Evolutionary conservation across 2,329 filamentous ascomycete species (phyloP).

Genomic region (Fusarium bactridioides): DNA sequence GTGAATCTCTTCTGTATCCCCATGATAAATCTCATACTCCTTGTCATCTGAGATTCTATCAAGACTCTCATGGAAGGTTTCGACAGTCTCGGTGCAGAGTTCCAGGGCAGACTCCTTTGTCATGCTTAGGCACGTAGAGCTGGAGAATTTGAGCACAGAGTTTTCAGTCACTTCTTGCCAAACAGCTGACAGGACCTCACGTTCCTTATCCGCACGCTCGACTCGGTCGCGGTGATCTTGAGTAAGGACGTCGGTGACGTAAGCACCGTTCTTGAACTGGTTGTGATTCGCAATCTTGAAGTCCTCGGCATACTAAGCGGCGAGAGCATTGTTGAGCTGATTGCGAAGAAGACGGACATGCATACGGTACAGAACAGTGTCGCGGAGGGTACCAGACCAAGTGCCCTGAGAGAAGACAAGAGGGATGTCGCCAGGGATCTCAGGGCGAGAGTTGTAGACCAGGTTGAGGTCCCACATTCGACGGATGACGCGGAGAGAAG

Average conservation of each 20-base stretch:
- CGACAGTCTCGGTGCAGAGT: conserved; percentile 23
- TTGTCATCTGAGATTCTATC: conserved; percentile 1
- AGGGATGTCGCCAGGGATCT: conserved; percentile 11
- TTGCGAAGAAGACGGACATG: conserved; percentile 22
- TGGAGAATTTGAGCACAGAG: background rate
- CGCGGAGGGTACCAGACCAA: conserved; percentile 16
- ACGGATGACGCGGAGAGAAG: conserved; percentile 18
- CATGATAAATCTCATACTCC: background rate
- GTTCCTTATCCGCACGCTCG: conserved; percentile 16
- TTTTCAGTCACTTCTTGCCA: background rate
- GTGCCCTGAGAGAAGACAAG: conserved; percentile 8
- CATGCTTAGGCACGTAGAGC: background rate
- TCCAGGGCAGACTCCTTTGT: background rate
- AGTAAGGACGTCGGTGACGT: conserved; percentile 19
- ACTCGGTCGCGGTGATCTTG: conserved; percentile 22
- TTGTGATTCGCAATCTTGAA: conserved; percentile 3
- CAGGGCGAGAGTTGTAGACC: conserved; percentile 12
- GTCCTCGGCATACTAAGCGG: conserved; percentile 34
- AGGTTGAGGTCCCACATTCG: conserved; percentile 35
- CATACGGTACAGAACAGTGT: conserved; percentile 14
- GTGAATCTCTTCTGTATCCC: background rate
- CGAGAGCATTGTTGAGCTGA: conserved; percentile 23
- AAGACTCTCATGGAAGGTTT: conserved; percentile 3
- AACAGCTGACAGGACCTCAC: conserved; percentile 1
- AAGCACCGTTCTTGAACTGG: background rate